phyloP scores from a whole-genome alignment of 257 asterid genomes.

The Scutellaria baicalensis region DNA sequence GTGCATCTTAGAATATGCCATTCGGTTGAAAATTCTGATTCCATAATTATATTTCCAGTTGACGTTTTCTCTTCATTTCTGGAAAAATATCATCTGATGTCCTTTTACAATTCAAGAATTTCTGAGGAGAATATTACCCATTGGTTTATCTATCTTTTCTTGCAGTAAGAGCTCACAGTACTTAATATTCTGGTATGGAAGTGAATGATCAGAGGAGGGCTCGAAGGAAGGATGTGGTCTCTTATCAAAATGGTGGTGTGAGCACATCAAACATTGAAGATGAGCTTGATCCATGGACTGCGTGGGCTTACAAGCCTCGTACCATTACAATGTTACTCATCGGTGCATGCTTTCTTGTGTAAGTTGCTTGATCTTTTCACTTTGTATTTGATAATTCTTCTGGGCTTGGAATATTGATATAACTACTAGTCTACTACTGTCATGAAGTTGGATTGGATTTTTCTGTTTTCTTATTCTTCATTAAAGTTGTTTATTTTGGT shows the following conservation, averaged over 20 bases:
- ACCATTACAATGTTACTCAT: slow-evolving; percentile 71
- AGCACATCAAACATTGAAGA: slow-evolving; percentile 36
- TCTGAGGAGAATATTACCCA: not conserved
- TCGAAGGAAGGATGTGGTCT: slow-evolving; percentile 32
- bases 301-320: slow-evolving; percentile 96
- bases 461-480: not conserved
- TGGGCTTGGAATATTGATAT: not conserved
- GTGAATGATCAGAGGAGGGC: slow-evolving; percentile 43
- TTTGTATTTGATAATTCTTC: not conserved
- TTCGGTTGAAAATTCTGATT: slow-evolving; percentile 4
- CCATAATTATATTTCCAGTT: not conserved
- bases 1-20: slow-evolving; percentile 10
- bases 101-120: not conserved
- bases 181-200: slow-evolving; percentile 47
- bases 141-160: not conserved
- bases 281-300: slow-evolving; percentile 96
- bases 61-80: not conserved
- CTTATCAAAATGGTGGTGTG: slow-evolving; percentile 59
- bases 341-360: slow-evolving; percentile 97
- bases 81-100: not conserved
- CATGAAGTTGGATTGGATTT: not conserved
- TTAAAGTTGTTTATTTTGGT: not conserved
- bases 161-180: slow-evolving; percentile 26
- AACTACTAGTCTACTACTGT: not conserved
- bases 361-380: slow-evolving; percentile 22